phyloP scores from a whole-genome alignment of 2,329 filamentous ascomycete genomes.

The Alternaria sp. region DNA sequence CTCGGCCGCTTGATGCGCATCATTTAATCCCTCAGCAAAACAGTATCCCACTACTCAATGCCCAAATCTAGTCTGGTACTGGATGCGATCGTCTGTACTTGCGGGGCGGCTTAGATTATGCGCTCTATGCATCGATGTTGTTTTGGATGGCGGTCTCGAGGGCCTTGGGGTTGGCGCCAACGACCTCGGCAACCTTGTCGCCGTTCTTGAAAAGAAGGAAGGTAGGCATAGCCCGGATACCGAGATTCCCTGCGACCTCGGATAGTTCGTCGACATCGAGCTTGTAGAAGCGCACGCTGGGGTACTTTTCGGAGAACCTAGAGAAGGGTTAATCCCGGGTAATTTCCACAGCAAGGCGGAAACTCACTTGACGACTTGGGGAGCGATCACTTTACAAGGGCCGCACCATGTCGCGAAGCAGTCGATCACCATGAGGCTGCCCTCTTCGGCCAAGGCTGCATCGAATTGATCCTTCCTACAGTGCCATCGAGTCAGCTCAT shows the following conservation, averaged over 20 bases:
- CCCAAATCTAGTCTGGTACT: constrained; percentile 19
- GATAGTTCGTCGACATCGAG: constrained; percentile 86
- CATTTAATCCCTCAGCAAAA: background rate
- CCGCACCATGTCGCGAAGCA: constrained; percentile 92
- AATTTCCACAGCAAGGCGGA: background rate
- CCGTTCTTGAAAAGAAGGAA: constrained; percentile 86
- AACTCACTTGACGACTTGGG: constrained; percentile 71
- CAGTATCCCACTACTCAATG: constrained; percentile 15
- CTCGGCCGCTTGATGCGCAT: constrained; percentile 12
- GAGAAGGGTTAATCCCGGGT: constrained; percentile 10
- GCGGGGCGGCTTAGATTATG: constrained; percentile 6
- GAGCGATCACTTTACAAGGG: constrained; percentile 91
- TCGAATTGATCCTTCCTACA: constrained; percentile 68
- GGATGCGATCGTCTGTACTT: constrained; percentile 19
- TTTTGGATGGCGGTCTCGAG: constrained; percentile 64
- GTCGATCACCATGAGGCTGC: constrained; percentile 78
- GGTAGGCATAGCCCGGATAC: constrained; percentile 90
- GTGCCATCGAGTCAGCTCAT: constrained; percentile 19
- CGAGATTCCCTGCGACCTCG: constrained; percentile 77
- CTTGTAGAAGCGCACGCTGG: constrained; percentile 79
- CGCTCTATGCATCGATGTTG: constrained; percentile 38
- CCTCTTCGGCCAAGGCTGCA: constrained; percentile 59
- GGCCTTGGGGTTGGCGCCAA: constrained; percentile 81
- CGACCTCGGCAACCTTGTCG: constrained; percentile 73
- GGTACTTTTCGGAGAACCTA: constrained; percentile 68